Base-by-base conservation (phyloP, 1,139 yeast genomes). In the Candida frijolesensis region DNA sequence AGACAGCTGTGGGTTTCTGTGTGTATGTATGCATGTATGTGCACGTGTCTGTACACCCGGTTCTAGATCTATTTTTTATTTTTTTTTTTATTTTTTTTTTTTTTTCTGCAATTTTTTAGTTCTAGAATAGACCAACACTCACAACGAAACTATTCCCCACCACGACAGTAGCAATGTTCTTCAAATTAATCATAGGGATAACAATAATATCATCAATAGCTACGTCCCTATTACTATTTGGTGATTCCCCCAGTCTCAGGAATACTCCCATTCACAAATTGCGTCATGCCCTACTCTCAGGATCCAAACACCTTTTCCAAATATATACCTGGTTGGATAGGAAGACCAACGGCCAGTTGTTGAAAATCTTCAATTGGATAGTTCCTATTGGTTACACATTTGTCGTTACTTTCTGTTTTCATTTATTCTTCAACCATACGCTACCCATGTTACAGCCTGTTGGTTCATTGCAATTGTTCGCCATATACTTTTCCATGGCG, bases 211-310 rank as follows among this genome's bases (percentile, higher is more conserved):
- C 52, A 12, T 48, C 59, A 12, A 33, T 50, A 29, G 45, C 54
- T 33, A 45, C 68, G 9, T 47, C 53, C 5, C 49, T 68, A 8
- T 57, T 76, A 14, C 63, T 83, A 37, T 82, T 83, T 60, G 87
- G 87, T 0, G 80, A 82, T 55, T 70, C 79, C 30, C 87, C 87
- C 0, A 69, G 72, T 29, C 72, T 76, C 45, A 65, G 80, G 52
- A 57, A 68, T 46, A 66, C 79, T 1, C 54, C 58, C n/a, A 50
- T 77, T 29, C 68, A 70, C 39, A 58, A 52, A 47, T 44, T 62
- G 38, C 53, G 64, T 22, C 30, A 34, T n/a, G n/a, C 27, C 1
- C 25, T 63, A n/a, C 22, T 60, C 5, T 10, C 29, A 6, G 35
- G 19, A 4, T 42, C 51, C 9, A 29, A 45, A 2, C 47, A 42